These are phyloP conservation scores for Amylostereum chailletii DNA, from an alignment of 1,284 basidiomycete species.

Conservation along the genomic window DNA sequence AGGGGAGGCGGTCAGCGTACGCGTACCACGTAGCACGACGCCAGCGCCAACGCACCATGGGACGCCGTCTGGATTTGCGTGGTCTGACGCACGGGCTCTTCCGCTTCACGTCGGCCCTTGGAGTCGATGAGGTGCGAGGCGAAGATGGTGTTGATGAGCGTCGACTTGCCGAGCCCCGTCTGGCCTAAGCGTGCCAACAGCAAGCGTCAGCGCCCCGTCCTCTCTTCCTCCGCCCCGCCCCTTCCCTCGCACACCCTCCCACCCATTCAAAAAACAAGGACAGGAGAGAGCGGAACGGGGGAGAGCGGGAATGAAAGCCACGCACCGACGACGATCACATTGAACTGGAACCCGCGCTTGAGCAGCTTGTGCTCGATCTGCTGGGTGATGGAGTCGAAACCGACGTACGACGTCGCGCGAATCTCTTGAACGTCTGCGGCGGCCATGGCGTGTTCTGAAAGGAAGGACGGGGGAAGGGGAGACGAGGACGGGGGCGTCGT, in stretches of 20 bases:
- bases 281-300: background rate
- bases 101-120: slow-evolving; percentile 85
- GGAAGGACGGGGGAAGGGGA: slow-evolving; percentile 2
- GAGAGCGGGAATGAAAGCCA: slow-evolving; percentile 14
- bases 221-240: background rate
- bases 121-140: slow-evolving; percentile 97
- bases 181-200: slow-evolving; percentile 51
- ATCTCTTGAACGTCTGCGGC: slow-evolving; percentile 60
- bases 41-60: slow-evolving; percentile 62
- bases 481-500: background rate
- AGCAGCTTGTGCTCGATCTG: slow-evolving; percentile 99
- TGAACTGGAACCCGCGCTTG: slow-evolving; percentile 99
- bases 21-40: slow-evolving; percentile 1
- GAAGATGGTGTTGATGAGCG: slow-evolving; percentile 98
- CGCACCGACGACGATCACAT: slow-evolving; percentile 91
- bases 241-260: background rate
- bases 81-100: slow-evolving; percentile 86
- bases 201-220: background rate
- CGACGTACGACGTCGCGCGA: slow-evolving; percentile 82
- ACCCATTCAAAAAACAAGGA: background rate
- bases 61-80: slow-evolving; percentile 95
- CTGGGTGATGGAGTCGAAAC: slow-evolving; percentile 92
- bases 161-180: slow-evolving; percentile 97
- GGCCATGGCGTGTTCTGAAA: slow-evolving; percentile 27
- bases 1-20: background rate